Evolutionary conservation across 1,284 basidiomycete genomes (phyloP), one percentile per base, ranked within the genome.

Genomic region (Kwoniella shivajii): DNA sequence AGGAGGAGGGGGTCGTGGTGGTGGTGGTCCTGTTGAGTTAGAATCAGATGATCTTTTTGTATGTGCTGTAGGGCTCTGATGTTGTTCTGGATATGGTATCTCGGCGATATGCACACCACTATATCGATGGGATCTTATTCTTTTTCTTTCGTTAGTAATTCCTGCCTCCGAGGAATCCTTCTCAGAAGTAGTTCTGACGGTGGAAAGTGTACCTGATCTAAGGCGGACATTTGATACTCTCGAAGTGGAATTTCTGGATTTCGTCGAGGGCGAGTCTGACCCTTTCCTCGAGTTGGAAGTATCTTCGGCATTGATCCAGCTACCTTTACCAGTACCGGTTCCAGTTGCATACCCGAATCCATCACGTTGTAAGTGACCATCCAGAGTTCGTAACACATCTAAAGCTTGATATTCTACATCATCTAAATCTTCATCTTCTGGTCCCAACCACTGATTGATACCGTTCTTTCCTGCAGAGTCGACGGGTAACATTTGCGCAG

Each of bases 391-490:
- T 24, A 60, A 38, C 30, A 56, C 58, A 18, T 45, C 27, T 27
- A 53, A 31, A 14, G 58, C 58, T 18, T 47, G 34, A 11, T 50
- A 11, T 45, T 60, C 58, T 4, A 53, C 45, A 29, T 46, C 50
- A 24, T 49, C 44, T 34, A 45, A 27, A 26, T 54, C 46, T 6
- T 38, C 56, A 31, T 58, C 46, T 27, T 42, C 38, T 3, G 43
- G 51, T 22, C 51, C 51, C 7, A 45, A 26, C 39, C 34, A 47
- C 7, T 33, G 31, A 33, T 26, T 36, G 36, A 37, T 3, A 13
- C 24, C n/a, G 29, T 29, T 26, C 20, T 30, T 6, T 50, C 49
- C 5, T 45, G 45, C 6, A 31, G 13, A 13, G 45, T 34, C 3
- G n/a, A 9, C n/a, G 29, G 26, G 6, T 47, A 22, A 34, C 16